These are phyloP conservation scores for Myxozyma sirexii DNA, from an alignment of 805 yeast genomes.

Conservation along the genomic window DNA sequence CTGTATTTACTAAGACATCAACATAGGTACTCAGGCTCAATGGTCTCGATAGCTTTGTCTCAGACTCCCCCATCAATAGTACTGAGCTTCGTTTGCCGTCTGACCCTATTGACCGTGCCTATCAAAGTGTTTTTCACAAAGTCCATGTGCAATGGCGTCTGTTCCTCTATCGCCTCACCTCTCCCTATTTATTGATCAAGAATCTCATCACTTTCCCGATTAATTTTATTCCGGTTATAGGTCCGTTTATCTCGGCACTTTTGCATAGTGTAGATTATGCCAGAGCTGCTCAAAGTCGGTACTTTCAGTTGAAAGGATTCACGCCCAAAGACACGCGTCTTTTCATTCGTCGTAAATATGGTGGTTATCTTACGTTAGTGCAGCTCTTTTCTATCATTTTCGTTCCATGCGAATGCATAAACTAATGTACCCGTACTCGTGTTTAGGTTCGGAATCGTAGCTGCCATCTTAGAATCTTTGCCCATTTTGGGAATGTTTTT, in stretches of 20 bases:
- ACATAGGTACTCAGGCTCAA: conserved; percentile 41
- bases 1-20: no score
- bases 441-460: conserved; percentile 27
- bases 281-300: conserved; percentile 50
- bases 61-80: conserved; percentile 39
- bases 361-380: conserved; percentile 30
- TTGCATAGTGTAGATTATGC: conserved; percentile 55
- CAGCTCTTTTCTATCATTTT: not conserved
- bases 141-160: conserved; percentile 12
- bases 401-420: not conserved
- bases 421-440: not conserved
- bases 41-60: conserved; percentile 47
- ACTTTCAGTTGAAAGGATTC: conserved; percentile 54
- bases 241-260: conserved; percentile 51
- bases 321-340: conserved; percentile 43
- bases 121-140: conserved; percentile 2
- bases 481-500: conserved; percentile 31
- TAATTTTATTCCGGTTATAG: conserved; percentile 54
- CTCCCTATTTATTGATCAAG: conserved; percentile 46
- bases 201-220: conserved; percentile 43
- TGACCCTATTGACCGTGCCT: not conserved
- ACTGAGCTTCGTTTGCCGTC: not conserved
- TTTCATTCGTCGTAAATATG: conserved; percentile 19
- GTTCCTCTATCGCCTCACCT: conserved; percentile 35
- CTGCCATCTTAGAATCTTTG: conserved; percentile 27